phyloP scores from a whole-genome alignment of 2,329 filamentous ascomycete species.

The Penicillium sp. region DNA sequence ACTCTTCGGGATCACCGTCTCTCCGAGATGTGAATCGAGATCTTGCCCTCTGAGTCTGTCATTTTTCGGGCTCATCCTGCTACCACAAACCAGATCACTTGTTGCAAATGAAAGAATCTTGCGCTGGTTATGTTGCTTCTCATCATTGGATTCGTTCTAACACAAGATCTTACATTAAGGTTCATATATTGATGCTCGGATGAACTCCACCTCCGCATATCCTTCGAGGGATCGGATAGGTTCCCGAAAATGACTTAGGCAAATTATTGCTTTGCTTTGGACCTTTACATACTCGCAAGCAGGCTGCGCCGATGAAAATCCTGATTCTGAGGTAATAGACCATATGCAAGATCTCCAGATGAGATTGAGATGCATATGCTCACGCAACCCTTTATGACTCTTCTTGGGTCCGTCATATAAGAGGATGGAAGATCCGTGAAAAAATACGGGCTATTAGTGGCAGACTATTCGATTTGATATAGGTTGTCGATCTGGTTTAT shows the following conservation, averaged over 20 bases:
- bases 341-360: not conserved
- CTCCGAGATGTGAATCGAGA: conserved; percentile 10
- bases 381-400: not conserved
- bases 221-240: not conserved
- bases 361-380: conserved; percentile 5
- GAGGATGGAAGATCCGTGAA: not conserved
- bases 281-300: not conserved
- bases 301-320: not conserved
- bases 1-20: conserved; percentile 11
- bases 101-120: not conserved
- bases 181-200: conserved; percentile 6
- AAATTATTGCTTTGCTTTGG: not conserved
- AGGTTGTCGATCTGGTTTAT: not conserved
- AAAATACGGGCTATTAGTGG: not conserved
- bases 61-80: not conserved
- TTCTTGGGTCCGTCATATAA: not conserved
- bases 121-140: not conserved
- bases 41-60: conserved; percentile 3
- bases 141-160: conserved; percentile 12
- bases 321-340: not conserved
- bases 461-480: not conserved
- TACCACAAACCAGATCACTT: conserved; percentile 2
- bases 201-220: not conserved
- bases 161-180: conserved; percentile 9
- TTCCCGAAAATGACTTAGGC: not conserved